Evolutionary conservation across 2,329 filamentous ascomycete genomes (phyloP), one percentile per base, ranked within the genome.

Genomic region (Byssoonygena ceratinophila): DNA sequence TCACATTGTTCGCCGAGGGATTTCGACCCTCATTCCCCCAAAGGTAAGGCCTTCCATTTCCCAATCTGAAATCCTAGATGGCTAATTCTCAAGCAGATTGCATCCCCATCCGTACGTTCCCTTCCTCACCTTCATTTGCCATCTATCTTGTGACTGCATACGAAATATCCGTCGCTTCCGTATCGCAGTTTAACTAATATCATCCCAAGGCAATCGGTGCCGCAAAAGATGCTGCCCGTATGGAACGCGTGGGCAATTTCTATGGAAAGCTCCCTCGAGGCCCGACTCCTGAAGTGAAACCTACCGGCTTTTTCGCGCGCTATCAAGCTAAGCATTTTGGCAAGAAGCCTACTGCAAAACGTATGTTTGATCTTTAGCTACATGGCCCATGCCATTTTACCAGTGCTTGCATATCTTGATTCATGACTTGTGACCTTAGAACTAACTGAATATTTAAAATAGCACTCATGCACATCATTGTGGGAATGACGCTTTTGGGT

Each of bases 181-280:
- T 9, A 22, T 14, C 1, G 1, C 29, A 3, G 22, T 23, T 39
- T 53, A 46, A 53, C 49, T 37, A 29, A 39, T 18, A 12, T 12
- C 37, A 11, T 25, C 20, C 31, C 6, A 50, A 97, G 92, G 90
- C 87, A 64, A 89, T 98, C 69, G 91, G 92, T 68, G 85, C 86
- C 69, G 89, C 90, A 63, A 87, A 90, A 69, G 91, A 97, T 82
- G 92, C 92, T 69, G 81, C 89, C 68, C 88, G 91, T 71, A 97
- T 98, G 92, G 86, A 94, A 73, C 87, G 90, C 66, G 89, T 98
- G 64, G 91, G 97, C 73, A 87, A 81, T 77, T 97, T 98, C 81
- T 98, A 98, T 81, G 88, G 94, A 78, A 94, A 91, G 75, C 88
- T 98, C 55, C 92, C 94, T 69, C 88, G 90, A 68, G 94, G 92